Conservation (phyloP, 768 basidiomycete genomes). For the Suillus cothurnatus region DNA sequence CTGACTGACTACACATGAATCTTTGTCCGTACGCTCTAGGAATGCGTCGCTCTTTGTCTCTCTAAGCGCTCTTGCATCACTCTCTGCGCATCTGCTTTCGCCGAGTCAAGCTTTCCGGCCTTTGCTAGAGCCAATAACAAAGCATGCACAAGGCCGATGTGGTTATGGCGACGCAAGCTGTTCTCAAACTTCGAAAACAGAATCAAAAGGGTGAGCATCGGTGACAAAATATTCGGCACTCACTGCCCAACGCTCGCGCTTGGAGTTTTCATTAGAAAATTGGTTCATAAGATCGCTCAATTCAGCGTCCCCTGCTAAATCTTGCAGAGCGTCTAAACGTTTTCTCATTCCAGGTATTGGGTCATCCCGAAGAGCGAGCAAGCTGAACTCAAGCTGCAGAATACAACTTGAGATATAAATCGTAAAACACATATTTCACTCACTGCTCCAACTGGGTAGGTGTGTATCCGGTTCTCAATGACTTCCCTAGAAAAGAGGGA, state of each 20-base stretch:
- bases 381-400: conserved; percentile 84
- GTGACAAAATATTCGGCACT: conserved; percentile 33
- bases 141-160: conserved; percentile 78
- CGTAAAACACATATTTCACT: conserved; percentile 26
- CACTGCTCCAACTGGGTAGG: conserved; percentile 88
- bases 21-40: conserved; percentile 44
- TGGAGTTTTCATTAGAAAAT: conserved; percentile 68
- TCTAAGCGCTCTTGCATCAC: conserved; percentile 46
- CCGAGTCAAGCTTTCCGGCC: conserved; percentile 59
- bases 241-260: conserved; percentile 83
- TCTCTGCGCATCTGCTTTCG: conserved; percentile 46
- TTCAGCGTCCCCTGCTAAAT: conserved; percentile 41
- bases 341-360: conserved; percentile 69
- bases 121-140: conserved; percentile 75
- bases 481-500: conserved; percentile 56
- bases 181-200: conserved; percentile 72
- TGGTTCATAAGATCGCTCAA: conserved; percentile 56
- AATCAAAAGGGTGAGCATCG: conserved; percentile 11
- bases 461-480: conserved; percentile 86
- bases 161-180: conserved; percentile 83
- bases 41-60: conserved; percentile 43
- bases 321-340: conserved; percentile 54
- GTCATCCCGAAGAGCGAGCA: conserved; percentile 84
- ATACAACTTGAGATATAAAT: conserved; percentile 14
- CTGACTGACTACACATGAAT: conserved; percentile 23